Conservation (phyloP, 2,329 filamentous ascomycete genomes). For the Neurospora crassa region DNA sequence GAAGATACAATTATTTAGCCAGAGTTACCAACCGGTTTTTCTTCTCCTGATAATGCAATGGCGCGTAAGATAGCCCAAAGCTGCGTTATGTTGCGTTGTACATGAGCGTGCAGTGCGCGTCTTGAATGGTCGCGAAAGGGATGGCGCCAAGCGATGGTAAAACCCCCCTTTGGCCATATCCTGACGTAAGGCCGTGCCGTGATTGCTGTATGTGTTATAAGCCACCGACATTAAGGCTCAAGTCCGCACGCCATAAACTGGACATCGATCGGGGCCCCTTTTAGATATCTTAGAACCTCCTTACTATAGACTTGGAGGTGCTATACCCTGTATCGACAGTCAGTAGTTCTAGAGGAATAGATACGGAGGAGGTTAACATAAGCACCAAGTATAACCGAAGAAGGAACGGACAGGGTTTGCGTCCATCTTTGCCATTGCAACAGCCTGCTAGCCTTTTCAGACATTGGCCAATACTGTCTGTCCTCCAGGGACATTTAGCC, state of each 20-base stretch:
- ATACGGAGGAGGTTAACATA: neutral
- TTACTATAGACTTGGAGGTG: neutral
- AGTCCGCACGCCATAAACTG: neutral
- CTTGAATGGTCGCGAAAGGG: neutral
- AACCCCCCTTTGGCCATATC: neutral
- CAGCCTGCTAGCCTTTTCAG: neutral
- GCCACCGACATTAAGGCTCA: neutral
- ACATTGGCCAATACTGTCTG: neutral
- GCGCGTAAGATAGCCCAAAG: neutral
- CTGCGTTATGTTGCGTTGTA: neutral
- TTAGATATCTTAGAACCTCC: neutral
- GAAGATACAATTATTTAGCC: neutral
- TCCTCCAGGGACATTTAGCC: neutral
- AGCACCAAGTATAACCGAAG: neutral
- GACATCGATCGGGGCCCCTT: neutral
- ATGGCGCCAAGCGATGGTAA: neutral
- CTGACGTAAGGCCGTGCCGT: neutral
- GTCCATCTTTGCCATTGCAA: neutral
- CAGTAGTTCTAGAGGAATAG: neutral
- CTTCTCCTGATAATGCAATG: neutral
- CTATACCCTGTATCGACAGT: neutral
- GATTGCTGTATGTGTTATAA: neutral
- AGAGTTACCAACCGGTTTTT: neutral
- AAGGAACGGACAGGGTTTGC: neutral
- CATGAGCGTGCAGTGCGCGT: neutral